phyloP scores from a whole-genome alignment of 352 stramenopile species.

The Globisporangium nunn region DNA sequence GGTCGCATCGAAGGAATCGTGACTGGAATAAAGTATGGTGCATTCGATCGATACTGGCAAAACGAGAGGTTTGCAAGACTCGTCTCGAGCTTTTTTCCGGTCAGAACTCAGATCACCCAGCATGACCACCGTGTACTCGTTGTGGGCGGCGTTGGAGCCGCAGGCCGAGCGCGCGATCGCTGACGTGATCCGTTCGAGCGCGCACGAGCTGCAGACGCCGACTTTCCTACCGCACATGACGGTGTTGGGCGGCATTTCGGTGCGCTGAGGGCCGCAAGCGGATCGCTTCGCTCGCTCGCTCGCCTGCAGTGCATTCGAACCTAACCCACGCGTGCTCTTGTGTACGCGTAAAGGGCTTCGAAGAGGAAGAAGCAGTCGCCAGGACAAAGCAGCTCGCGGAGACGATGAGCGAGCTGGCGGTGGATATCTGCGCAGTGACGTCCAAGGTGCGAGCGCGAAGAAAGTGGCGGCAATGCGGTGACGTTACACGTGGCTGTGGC shows the following conservation, averaged over 20 bases:
- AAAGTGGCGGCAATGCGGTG: no score
- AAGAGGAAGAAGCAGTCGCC: slow-evolving; percentile 15
- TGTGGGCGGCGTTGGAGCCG: slow-evolving; percentile 42
- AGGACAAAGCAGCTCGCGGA: slow-evolving; percentile 33
- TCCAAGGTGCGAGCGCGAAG: slow-evolving; percentile 30
- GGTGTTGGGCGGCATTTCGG: slow-evolving; percentile 40
- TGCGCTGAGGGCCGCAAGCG: slow-evolving; percentile 2
- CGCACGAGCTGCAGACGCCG: slow-evolving; percentile 29
- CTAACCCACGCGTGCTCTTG: neutral
- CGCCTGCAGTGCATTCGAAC: no score
- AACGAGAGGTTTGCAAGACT: neutral
- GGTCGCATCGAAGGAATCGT: slow-evolving; percentile 21
- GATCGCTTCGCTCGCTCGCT: neutral
- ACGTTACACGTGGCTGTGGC: no score
- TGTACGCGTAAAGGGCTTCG: slow-evolving; percentile 16
- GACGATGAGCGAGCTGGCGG: slow-evolving; percentile 20
- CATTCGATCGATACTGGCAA: neutral
- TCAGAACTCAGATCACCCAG: no score
- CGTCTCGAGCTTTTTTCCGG: no score
- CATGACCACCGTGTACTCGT: slow-evolving; percentile 24
- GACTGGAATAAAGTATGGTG: neutral
- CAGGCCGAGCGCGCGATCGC: slow-evolving; percentile 15
- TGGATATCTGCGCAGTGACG: slow-evolving; percentile 30
- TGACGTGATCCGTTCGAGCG: slow-evolving; percentile 28
- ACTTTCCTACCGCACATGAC: slow-evolving; percentile 55